These are phyloP conservation scores for Lactifluus rugatus DNA, from an alignment of 768 basidiomycete genomes.

Conservation along the genomic window DNA sequence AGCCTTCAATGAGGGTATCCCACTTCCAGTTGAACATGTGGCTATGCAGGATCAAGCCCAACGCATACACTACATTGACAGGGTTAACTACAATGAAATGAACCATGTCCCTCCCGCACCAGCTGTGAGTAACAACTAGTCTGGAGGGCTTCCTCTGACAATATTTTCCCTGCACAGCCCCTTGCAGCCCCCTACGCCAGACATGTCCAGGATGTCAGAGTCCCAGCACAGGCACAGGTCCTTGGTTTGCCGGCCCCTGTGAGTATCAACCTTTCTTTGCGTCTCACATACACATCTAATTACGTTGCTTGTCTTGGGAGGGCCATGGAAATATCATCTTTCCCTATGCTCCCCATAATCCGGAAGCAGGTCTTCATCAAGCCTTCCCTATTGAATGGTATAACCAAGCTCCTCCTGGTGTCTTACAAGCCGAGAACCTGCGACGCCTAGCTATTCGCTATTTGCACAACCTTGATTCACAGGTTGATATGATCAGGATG, in stretches of 20 bases:
- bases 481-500: too few species aligned
- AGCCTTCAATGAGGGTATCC: neutral
- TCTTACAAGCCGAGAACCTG: too few species aligned
- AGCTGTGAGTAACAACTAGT: neutral
- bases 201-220: neutral
- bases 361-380: too few species aligned
- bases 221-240: neutral
- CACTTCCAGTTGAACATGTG: neutral
- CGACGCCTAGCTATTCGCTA: too few species aligned
- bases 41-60: neutral
- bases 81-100: too few species aligned
- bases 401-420: too few species aligned
- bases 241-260: neutral
- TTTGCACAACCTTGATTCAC: too few species aligned
- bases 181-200: neutral
- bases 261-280: neutral
- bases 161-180: neutral
- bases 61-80: neutral
- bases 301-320: too few species aligned
- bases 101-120: neutral
- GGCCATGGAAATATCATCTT: too few species aligned
- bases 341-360: too few species aligned
- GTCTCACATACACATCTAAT: too few species aligned
- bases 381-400: too few species aligned
- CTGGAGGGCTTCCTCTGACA: neutral